Base-by-base conservation (phyloP, 257 asterid genomes). In the Avicennia marina region DNA sequence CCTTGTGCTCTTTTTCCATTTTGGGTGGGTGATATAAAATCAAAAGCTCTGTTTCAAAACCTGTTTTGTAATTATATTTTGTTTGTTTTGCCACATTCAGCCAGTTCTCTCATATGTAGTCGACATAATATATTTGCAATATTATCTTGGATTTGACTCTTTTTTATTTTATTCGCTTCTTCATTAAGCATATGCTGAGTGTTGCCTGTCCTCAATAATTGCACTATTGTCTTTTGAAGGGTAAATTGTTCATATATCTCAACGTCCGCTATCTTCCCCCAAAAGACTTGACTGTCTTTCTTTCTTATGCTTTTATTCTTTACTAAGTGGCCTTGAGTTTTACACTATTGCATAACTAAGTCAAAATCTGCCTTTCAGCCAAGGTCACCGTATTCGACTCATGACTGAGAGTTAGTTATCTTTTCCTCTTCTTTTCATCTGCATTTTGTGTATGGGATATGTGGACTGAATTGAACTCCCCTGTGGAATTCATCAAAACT, bases 391-490 rank as follows among this genome's bases (percentile, higher is more conserved):
- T 32, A 58, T 50, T 40, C 17, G 18, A 25, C 48, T 17, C 11
- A 42, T 17, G 40, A 31, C 62, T 56, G 17, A 48, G 34, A 53
- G 15, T n/a, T 50, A 45, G 20, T 31, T 56, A 52, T 4, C 15
- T 15, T 41, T 53, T 45, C 43, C 50, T 17, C 31, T 27, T 7
- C 11, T 40, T 42, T 40, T 56, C 10, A 44, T 50, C 57, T 64
- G 50, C 25, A 40, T 59, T 51, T 67, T 64, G 33, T 54, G 11
- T 60, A 60, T 60, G 85, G 96, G 96, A 88, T 48, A 83, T 88
- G n/a, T 85, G 96, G 95, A 80, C 90, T 16, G 96, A 85, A 65
- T 67, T 88, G 96, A 95, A 17, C 87, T 90, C 27, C 96, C 96
- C 17, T 81, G 94, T 44, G 96, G 95, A 47, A 74, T 88, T 25